A percentile compares a stretch with the other conserved stretches of the same genome.
These are phyloP conservation scores for Phalaenopsis equestris DNA, from an alignment of 106 monocot species.

Conservation along the genomic window DNA sequence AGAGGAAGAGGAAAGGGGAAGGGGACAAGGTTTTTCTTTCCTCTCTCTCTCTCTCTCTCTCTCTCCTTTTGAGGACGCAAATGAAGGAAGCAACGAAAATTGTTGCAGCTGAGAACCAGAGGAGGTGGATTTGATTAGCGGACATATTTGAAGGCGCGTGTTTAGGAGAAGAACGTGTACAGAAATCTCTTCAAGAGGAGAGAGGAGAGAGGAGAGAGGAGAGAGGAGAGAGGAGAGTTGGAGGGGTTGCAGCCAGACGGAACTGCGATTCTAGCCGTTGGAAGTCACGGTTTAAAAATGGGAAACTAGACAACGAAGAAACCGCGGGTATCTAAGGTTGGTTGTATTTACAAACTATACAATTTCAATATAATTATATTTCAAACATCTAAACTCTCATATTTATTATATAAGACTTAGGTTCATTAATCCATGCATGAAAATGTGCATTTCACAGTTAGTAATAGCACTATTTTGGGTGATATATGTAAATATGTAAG, in stretches of 20 bases:
- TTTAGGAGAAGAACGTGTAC: neutral
- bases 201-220: neutral
- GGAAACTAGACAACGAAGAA: too few species aligned
- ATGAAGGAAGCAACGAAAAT: neutral
- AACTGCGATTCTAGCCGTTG: neutral
- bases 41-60: too few species aligned
- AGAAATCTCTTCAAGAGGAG: neutral
- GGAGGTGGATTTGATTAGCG: neutral
- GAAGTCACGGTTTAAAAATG: neutral
- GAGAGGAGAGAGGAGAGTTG: neutral
- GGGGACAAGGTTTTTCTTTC: too few species aligned
- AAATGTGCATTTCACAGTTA: too few species aligned
- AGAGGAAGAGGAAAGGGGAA: neutral
- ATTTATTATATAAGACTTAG: too few species aligned
- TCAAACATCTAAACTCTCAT: too few species aligned
- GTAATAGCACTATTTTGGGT: too few species aligned
- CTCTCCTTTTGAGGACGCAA: neutral
- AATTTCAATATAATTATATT: too few species aligned
- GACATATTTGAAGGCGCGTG: neutral
- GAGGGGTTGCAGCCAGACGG: neutral
- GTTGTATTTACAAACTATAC: too few species aligned
- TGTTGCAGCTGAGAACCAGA: neutral
- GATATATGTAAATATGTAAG: too few species aligned
- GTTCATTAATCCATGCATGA: too few species aligned
- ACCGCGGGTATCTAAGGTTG: too few species aligned